Conservation (phyloP, 495 filamentous ascomycete species). For the Sordaria brevicollis region DNA sequence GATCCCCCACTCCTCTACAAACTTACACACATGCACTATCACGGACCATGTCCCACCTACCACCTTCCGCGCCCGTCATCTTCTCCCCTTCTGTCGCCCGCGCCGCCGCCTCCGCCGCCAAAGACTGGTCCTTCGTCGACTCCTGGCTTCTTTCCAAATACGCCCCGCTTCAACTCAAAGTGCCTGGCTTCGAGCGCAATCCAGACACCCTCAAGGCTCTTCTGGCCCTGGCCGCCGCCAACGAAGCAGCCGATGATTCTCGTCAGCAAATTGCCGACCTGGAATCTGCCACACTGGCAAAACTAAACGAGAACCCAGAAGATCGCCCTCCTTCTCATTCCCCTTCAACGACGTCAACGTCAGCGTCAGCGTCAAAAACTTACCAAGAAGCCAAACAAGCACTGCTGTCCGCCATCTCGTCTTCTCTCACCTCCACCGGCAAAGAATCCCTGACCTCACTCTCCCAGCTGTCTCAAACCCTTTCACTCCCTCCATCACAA, state of each 20-base stretch:
- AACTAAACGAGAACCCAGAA: slow-evolving; percentile 9
- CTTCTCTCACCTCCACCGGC: slow-evolving; percentile 21
- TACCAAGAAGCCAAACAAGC: slow-evolving; percentile 11
- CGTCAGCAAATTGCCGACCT: slow-evolving; percentile 47
- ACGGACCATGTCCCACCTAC: slow-evolving; percentile 40
- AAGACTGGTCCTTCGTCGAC: slow-evolving; percentile 84
- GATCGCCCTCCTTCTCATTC: slow-evolving; percentile 7
- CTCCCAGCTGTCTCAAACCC: slow-evolving; percentile 24
- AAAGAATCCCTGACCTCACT: slow-evolving; percentile 33
- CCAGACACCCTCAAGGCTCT: slow-evolving; percentile 69
- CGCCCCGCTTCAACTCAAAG: slow-evolving; percentile 11
- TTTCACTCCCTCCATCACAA: slow-evolving; percentile 25
- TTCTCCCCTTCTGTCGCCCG: slow-evolving; percentile 65
- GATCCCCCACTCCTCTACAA: too few species aligned
- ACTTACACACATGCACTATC: neutral
- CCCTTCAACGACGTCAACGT: slow-evolving; percentile 29
- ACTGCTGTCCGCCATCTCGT: slow-evolving; percentile 23
- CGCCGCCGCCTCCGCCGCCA: slow-evolving; percentile 52
- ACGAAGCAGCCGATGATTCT: slow-evolving; percentile 77
- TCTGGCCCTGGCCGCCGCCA: slow-evolving; percentile 62
- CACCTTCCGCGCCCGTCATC: slow-evolving; percentile 40
- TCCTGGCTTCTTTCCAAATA: slow-evolving; percentile 67
- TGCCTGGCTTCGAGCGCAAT: slow-evolving; percentile 70
- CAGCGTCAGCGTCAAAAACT: too few species aligned
- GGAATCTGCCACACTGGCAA: slow-evolving; percentile 46